Evolutionary conservation across 2,329 filamentous ascomycete genomes (phyloP).

Genomic region (Diaporthe ampelina): DNA sequence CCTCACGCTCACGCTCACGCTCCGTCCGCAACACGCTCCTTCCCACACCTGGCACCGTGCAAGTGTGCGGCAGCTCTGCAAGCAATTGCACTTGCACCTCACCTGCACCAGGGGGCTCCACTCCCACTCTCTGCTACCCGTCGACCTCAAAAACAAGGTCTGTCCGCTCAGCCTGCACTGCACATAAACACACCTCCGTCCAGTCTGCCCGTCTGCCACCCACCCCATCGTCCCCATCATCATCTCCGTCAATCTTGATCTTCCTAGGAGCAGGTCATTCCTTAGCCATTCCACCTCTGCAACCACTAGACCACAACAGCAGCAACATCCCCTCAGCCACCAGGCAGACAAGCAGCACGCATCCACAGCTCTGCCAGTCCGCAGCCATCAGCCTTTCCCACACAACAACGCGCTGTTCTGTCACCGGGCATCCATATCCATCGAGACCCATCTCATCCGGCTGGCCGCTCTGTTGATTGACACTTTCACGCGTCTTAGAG

Average conservation of each 20-base stretch:
- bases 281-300: slow-evolving; percentile 25
- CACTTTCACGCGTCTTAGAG: slow-evolving; percentile 38
- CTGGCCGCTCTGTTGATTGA: slow-evolving; percentile 31
- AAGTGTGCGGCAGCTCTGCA: slow-evolving; percentile 23
- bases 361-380: slow-evolving; percentile 26
- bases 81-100: slow-evolving; percentile 17
- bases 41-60: slow-evolving; percentile 30
- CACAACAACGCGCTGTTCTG: slow-evolving; percentile 25
- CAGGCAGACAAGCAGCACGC: slow-evolving; percentile 14
- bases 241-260: slow-evolving; percentile 35
- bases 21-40: slow-evolving; percentile 36
- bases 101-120: slow-evolving; percentile 13
- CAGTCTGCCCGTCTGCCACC: slow-evolving; percentile 34
- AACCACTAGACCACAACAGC: slow-evolving; percentile 23
- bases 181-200: slow-evolving; percentile 34
- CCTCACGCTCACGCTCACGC: slow-evolving; percentile 33
- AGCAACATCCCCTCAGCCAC: slow-evolving; percentile 30
- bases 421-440: slow-evolving; percentile 25
- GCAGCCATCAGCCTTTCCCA: slow-evolving; percentile 8
- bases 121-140: slow-evolving; percentile 35
- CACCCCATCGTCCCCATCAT: slow-evolving; percentile 24
- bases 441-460: slow-evolving; percentile 20
- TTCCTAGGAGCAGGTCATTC: slow-evolving; percentile 35
- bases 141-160: slow-evolving; percentile 37
- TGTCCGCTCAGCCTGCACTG: slow-evolving; percentile 35